Conservation (phyloP, 805 yeast genomes). For the Pichia cabralensis region DNA sequence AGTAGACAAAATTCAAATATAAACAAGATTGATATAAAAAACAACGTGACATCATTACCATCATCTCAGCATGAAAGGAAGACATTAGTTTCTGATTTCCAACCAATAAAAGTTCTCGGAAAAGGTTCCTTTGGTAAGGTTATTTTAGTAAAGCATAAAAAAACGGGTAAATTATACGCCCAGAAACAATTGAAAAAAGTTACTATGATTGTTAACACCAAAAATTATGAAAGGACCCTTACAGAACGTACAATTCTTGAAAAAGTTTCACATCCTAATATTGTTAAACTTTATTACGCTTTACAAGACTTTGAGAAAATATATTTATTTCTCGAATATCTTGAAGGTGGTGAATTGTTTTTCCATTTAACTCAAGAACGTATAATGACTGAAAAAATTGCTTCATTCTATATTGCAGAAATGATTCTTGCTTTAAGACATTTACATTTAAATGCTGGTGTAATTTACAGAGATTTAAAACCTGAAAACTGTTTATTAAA, state of each 20-base stretch:
- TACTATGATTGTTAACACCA: slow-evolving; percentile 48
- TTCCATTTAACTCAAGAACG: slow-evolving; percentile 44
- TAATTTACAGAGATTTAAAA: slow-evolving; percentile 79
- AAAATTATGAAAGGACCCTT: slow-evolving; percentile 64
- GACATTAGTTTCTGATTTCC: slow-evolving; percentile 44
- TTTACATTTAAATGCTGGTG: slow-evolving; percentile 60
- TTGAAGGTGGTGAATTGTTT: slow-evolving; percentile 83
- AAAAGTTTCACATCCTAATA: slow-evolving; percentile 65
- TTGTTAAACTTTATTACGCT: slow-evolving; percentile 74
- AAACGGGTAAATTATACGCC: slow-evolving; percentile 61
- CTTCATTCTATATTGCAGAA: slow-evolving; percentile 73
- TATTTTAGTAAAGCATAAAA: slow-evolving; percentile 55
- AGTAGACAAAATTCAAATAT: slow-evolving; percentile 13
- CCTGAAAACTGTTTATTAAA: slow-evolving; percentile 85
- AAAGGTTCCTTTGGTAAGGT: slow-evolving; percentile 89
- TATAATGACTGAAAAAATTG: slow-evolving; percentile 49
- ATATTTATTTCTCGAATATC: slow-evolving; percentile 66
- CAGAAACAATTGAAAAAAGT: slow-evolving; percentile 84
- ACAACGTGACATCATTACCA: not conserved
- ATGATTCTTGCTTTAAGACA: slow-evolving; percentile 70
- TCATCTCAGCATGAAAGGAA: slow-evolving; percentile 7
- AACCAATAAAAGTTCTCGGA: slow-evolving; percentile 68
- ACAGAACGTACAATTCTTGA: slow-evolving; percentile 71
- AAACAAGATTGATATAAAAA: not conserved
- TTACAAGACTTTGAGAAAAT: slow-evolving; percentile 72